Conservation (phyloP, 2,329 filamentous ascomycete species). For the Hymenotorrendiella dingleyae region DNA sequence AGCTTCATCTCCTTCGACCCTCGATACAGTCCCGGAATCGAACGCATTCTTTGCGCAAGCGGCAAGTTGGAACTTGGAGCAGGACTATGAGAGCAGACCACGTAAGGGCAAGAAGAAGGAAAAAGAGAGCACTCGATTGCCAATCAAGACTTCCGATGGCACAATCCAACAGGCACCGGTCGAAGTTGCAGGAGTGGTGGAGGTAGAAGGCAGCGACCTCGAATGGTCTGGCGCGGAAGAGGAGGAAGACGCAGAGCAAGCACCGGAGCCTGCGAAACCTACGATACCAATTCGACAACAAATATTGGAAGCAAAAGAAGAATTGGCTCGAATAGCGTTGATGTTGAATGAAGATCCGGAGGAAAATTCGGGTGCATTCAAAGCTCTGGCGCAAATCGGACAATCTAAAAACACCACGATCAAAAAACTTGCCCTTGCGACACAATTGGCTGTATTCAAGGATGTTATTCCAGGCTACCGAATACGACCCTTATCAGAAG, state of each 20-base stretch:
- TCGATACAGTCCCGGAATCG: constrained; percentile 20
- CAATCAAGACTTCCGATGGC: constrained; percentile 82
- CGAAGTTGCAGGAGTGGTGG: constrained; percentile 42
- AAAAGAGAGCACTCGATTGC: constrained; percentile 65
- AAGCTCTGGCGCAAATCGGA: constrained; percentile 68
- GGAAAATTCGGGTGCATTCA: constrained; percentile 77
- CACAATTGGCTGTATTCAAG: constrained; percentile 87
- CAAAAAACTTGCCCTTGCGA: constrained; percentile 78
- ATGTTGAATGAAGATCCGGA: constrained; percentile 88
- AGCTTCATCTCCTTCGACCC: constrained; percentile 28
- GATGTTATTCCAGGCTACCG: constrained; percentile 95
- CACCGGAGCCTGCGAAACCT: constrained; percentile 45
- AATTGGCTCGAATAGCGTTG: constrained; percentile 76
- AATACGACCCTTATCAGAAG: constrained; percentile 75
- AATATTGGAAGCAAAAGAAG: constrained; percentile 83
- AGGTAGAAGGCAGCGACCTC: constrained; percentile 54
- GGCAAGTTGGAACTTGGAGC: constrained; percentile 83
- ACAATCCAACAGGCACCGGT: constrained; percentile 50
- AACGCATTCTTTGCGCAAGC: constrained; percentile 62
- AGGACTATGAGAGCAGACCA: constrained; percentile 78
- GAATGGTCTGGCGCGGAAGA: constrained; percentile 57
- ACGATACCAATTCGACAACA: constrained; percentile 71
- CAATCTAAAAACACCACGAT: constrained; percentile 65
- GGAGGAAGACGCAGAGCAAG: constrained; percentile 44
- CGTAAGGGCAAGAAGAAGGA: constrained; percentile 71